Evolutionary conservation across 371 early-diverging fungal genomes (phyloP), one percentile per base, ranked within the genome.

Genomic region (Encephalitozoon romaleae): DNA sequence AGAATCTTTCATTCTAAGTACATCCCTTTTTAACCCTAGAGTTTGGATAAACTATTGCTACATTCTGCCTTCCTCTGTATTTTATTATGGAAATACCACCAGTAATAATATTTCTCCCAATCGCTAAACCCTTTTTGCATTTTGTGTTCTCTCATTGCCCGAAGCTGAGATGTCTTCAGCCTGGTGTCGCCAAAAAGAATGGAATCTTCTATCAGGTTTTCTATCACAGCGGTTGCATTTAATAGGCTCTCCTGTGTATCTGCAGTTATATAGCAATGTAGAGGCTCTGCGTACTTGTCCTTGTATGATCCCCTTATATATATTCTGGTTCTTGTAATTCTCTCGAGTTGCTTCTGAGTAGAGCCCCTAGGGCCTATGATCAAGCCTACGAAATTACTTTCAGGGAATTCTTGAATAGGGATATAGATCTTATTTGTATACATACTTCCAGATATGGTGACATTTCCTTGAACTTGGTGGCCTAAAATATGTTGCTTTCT

Each of bases 261-360:
- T 1, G 91, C 94, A 21, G 90, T 89, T 12, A 95, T 88, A 23
- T 92, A 85, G 84, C 92, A 92, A 84, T 95, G 96, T 75, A 93
- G 83, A 64, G 94, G 94, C 78, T 94, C 94, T 79, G 93, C 94
- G 72, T 90, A 91, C 26, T 80, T 70, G 80, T 94, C 94, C 84
- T 95, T 95, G 53, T 93, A 91, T 11, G 93, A 92, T 15, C 96
- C 96, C 71, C 94, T 91, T 84, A 95, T 94, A 78, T 91, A 91
- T 77, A 95, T 93, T 82, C 94, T 94, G 41, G 91, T 89, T 9
- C 93, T 93, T 1, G 93, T 90, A 39, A 93, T 93, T 0, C 90
- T 76, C 81, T 95, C 94, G 88, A 94, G 92, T 76, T 90, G 90
- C 80, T 94, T 93, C 51, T 94, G 85, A 0, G 94, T 93, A 74